These are phyloP conservation scores for Solanum dulcamara DNA, from an alignment of 257 asterid genomes.

Conservation along the genomic window DNA sequence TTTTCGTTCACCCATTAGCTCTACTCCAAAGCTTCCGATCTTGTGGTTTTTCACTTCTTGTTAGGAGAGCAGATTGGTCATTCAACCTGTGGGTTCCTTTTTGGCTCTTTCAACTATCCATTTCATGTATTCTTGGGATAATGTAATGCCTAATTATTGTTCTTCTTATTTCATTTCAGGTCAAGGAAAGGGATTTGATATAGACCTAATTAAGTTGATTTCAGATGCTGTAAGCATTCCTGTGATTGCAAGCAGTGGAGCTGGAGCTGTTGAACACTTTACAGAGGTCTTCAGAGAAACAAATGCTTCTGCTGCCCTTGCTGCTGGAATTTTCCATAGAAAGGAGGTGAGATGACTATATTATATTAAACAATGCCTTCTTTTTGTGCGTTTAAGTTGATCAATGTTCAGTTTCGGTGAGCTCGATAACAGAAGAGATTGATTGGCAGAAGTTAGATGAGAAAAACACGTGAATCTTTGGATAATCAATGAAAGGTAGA, in stretches of 20 bases:
- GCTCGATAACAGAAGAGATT: background rate
- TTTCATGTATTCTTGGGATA: background rate
- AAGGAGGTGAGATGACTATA: constrained; percentile 52
- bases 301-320: constrained; percentile 98
- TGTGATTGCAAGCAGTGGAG: constrained; percentile 97
- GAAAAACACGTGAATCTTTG: background rate
- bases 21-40: background rate
- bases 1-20: background rate
- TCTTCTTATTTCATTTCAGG: constrained; percentile 35
- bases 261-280: constrained; percentile 77
- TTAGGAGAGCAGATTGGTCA: background rate
- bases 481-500: background rate
- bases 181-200: constrained; percentile 91
- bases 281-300: constrained; percentile 78
- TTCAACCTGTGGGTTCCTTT: background rate
- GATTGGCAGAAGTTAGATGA: background rate
- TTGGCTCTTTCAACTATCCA: background rate
- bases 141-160: background rate
- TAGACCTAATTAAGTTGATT: constrained; percentile 67
- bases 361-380: background rate
- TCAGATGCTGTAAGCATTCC: constrained; percentile 91
- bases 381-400: background rate
- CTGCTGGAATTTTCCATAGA: constrained; percentile 95
- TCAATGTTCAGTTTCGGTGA: background rate
- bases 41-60: background rate